Conservation (phyloP, 2,329 filamentous ascomycete species). For the Fusarium austroafricanum region DNA sequence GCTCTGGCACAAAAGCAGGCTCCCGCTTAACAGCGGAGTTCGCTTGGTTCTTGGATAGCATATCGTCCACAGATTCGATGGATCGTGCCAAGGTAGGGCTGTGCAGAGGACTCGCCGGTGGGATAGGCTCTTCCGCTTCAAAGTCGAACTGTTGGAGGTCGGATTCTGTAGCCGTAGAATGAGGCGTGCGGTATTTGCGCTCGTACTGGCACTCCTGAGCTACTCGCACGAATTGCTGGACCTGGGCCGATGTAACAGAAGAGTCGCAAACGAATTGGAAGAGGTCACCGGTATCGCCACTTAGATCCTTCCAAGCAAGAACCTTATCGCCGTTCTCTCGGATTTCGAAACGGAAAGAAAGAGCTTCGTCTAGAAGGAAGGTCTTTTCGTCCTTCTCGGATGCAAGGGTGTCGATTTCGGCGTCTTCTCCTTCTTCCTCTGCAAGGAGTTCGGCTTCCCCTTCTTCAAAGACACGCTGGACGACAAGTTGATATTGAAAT, state of each 20-base stretch:
- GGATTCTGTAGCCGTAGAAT: slow-evolving; percentile 81
- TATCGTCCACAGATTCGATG: slow-evolving; percentile 68
- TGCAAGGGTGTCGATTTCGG: slow-evolving; percentile 76
- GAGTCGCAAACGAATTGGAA: slow-evolving; percentile 97
- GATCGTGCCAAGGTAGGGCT: slow-evolving; percentile 67
- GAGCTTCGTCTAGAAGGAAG: slow-evolving; percentile 91
- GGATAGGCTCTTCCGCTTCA: slow-evolving; percentile 70
- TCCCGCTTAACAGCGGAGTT: slow-evolving; percentile 62
- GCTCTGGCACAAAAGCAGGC: slow-evolving; percentile 47
- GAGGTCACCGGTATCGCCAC: slow-evolving; percentile 92
- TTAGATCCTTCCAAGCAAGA: slow-evolving; percentile 94
- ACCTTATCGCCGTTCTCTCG: slow-evolving; percentile 85
- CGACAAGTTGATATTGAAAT: slow-evolving; percentile 96
- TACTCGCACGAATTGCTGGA: slow-evolving; percentile 82
- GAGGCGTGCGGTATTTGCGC: slow-evolving; percentile 85
- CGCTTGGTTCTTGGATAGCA: slow-evolving; percentile 62
- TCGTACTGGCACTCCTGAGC: slow-evolving; percentile 98
- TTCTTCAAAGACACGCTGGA: slow-evolving; percentile 97
- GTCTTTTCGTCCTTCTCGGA: slow-evolving; percentile 96
- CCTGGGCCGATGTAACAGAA: slow-evolving; percentile 75
- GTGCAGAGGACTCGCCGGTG: slow-evolving; percentile 71
- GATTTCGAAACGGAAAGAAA: slow-evolving; percentile 87
- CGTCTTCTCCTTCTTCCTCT: slow-evolving; percentile 89
- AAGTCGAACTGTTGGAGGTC: slow-evolving; percentile 90
- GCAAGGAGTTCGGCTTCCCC: slow-evolving; percentile 92